Evolutionary conservation across 1,284 basidiomycete genomes (phyloP), one percentile per base, ranked within the genome.

Genomic region (Pseudozyma tsukubaensis): DNA sequence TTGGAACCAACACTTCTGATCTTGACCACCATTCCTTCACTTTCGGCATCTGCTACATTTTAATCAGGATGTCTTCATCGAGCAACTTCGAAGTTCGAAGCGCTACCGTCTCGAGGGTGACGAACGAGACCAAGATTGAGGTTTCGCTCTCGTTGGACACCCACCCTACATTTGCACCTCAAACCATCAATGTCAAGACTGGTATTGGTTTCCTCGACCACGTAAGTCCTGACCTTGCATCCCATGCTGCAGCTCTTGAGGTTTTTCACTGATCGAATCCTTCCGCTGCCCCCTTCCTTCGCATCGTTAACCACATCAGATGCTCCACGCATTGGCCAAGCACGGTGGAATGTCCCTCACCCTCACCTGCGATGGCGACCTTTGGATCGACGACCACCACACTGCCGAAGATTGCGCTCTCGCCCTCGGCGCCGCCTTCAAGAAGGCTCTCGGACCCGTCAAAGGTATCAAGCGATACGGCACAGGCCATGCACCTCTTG

Each of bases 351-450:
- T 85, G 80, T 94, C 93, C 0, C 87, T 99, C 59, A 90, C 89
- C 13, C 88, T 99, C 86, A 91, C 92, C 79, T 98, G 94, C 86
- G 90, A 92, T 80, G 97, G 97, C 52, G 97, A 99, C 86, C 88
- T 99, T 16, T 93, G 92, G 90, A 97, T 99, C 71, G 97, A 99
- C 86, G 97, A 99, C 86, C 97, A 99, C 85, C 97, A 99, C 87
- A 94, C 96, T 48, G 94, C 96, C 88, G 85, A 97, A 89, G 95
- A 97, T 86, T 92, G 90, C 84, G 94, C 94, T 12, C 91, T 97
- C 65, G 94, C 94, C 4, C 88, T 98, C 11, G 95, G 95, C 13
- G 90, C 91, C 24, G 96, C 94, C 16, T 99, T 99, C 88, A 98
- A 97, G 85, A 87, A 93, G 84, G 97, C 97, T 16, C 87, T 99